Evolutionary conservation across 768 basidiomycete species (phyloP).

Genomic region (Mycena rebaudengoi): DNA sequence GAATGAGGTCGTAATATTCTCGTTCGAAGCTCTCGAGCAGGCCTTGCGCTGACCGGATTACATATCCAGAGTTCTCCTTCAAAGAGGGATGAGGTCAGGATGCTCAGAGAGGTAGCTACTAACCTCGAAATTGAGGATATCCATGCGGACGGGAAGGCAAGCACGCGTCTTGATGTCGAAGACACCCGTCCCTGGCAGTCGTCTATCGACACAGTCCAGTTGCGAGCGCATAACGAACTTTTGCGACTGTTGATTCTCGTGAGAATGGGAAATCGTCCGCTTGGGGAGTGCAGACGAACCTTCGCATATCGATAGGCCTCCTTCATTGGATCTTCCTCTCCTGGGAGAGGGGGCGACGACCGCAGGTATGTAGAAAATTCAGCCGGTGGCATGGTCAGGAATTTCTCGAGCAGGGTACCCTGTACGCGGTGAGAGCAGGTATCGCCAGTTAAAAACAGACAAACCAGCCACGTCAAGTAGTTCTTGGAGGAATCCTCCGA

Average conservation of each 20-base stretch:
- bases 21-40: constrained; percentile 83
- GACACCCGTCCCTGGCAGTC: constrained; percentile 88
- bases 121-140: constrained; percentile 84
- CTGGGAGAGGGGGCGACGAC: constrained; percentile 35
- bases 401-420: constrained; percentile 92
- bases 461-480: constrained; percentile 79
- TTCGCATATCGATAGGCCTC: constrained; percentile 91
- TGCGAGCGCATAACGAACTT: constrained; percentile 93
- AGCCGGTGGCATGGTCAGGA: constrained; percentile 71
- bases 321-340: constrained; percentile 46
- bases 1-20: constrained; percentile 94
- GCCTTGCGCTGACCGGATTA: constrained; percentile 72
- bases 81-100: neutral
- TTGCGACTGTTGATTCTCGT: constrained; percentile 52
- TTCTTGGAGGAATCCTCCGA: constrained; percentile 62
- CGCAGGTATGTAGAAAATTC: constrained; percentile 71
- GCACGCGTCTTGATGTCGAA: constrained; percentile 98
- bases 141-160: constrained; percentile 82
- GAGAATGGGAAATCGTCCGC: neutral
- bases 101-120: neutral
- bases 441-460: constrained; percentile 25
- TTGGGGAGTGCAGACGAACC: constrained; percentile 50
- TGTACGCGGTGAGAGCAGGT: constrained; percentile 37
- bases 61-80: constrained; percentile 83
- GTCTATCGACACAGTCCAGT: constrained; percentile 83